phyloP scores from a whole-genome alignment of 1,284 basidiomycete genomes.

The Melampsora larici-populina region DNA sequence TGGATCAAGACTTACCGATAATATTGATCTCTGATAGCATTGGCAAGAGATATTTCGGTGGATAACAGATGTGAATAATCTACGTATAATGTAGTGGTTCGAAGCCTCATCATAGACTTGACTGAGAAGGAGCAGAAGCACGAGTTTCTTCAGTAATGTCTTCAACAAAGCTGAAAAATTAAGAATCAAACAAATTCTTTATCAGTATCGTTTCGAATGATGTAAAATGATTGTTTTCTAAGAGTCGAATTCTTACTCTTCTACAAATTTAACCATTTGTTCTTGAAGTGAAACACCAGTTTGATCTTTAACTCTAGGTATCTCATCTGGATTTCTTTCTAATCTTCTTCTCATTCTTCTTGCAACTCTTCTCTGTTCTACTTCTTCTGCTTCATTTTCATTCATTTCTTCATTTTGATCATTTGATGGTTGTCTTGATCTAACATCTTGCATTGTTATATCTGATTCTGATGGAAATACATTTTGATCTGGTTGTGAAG shows the following conservation, averaged over 20 bases:
- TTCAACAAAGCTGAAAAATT: no score
- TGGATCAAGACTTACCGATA: conserved; percentile 74
- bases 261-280: conserved; percentile 83
- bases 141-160: no score
- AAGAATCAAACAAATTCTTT: no score
- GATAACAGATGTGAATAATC: conserved; percentile 88
- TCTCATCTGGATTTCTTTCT: conserved; percentile 55
- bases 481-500: no score
- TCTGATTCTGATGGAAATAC: no score
- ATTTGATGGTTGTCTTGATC: no score
- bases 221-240: no score
- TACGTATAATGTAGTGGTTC: conserved; percentile 91
- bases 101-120: conserved; percentile 84
- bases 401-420: no score
- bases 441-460: no score
- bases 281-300: conserved; percentile 89
- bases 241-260: conserved; percentile 64
- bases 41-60: conserved; percentile 83
- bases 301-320: conserved; percentile 81
- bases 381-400: no score
- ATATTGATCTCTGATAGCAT: conserved; percentile 89
- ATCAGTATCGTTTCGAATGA: no score
- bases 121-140: conserved; percentile 55
- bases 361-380: neutral
- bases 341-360: conserved; percentile 14